These are phyloP conservation scores for Colletotrichum sp. DNA, from an alignment of 2,329 filamentous ascomycete genomes.

Conservation along the genomic window DNA sequence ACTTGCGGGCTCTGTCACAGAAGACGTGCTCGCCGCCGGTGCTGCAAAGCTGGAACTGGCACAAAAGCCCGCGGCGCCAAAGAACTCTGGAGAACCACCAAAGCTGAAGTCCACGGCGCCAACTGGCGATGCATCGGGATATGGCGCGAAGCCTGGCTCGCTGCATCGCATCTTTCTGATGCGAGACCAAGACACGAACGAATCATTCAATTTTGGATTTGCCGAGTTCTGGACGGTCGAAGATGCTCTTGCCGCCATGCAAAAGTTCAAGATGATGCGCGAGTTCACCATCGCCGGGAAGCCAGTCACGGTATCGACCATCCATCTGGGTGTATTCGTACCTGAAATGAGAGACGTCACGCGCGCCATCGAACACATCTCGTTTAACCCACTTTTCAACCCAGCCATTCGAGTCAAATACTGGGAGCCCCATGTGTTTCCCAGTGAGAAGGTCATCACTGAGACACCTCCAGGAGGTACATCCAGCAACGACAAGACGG, in stretches of 20 bases:
- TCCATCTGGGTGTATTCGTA: conserved; percentile 85
- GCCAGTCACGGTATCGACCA: conserved; percentile 74
- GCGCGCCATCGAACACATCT: conserved; percentile 64
- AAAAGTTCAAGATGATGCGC: conserved; percentile 73
- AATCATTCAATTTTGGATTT: conserved; percentile 83
- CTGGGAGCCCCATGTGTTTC: conserved; percentile 77
- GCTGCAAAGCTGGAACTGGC: conserved; percentile 74
- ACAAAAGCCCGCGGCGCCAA: conserved; percentile 56
- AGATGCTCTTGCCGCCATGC: conserved; percentile 76
- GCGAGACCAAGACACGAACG: conserved; percentile 72
- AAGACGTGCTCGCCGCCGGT: conserved; percentile 75
- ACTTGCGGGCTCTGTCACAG: conserved; percentile 72
- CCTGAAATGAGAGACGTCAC: conserved; percentile 67
- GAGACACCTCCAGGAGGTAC: conserved; percentile 48
- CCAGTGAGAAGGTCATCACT: conserved; percentile 67
- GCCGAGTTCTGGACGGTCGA: conserved; percentile 80
- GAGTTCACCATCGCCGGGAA: conserved; percentile 81
- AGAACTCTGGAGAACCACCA: conserved; percentile 48
- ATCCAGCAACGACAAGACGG: conserved; percentile 42
- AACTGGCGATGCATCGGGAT: conserved; percentile 59
- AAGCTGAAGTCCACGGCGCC: conserved; percentile 67
- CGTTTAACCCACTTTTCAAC: conserved; percentile 75
- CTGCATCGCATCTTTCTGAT: conserved; percentile 79
- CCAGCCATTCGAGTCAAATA: conserved; percentile 73
- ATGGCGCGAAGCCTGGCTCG: conserved; percentile 77